Conservation (phyloP, 2,329 filamentous ascomycete species). For the Trichoderma oligosporum region DNA sequence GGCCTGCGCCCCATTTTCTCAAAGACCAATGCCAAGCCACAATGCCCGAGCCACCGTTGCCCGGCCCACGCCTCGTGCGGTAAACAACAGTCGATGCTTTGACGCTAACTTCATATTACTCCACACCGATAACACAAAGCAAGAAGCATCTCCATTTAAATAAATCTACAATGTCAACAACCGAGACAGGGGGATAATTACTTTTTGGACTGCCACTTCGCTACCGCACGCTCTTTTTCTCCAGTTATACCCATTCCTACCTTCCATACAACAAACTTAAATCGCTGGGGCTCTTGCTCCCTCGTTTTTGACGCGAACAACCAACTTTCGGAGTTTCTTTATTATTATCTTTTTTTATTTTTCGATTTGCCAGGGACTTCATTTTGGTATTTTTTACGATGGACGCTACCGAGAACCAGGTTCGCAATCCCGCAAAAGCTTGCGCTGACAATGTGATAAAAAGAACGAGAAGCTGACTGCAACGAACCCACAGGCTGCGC, state of each 20-base stretch:
- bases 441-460: not conserved
- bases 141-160: constrained; percentile 6
- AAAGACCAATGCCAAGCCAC: not conserved
- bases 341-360: not conserved
- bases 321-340: not conserved
- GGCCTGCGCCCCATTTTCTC: not conserved
- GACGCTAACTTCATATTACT: too few relatives aligned
- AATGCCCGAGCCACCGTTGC: constrained; percentile 15
- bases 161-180: constrained; percentile 14
- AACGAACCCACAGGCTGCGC: constrained; percentile 25
- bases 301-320: constrained; percentile 15
- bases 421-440: constrained; percentile 21
- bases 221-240: constrained; percentile 2
- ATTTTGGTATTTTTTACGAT: constrained; percentile 29
- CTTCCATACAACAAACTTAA: not conserved
- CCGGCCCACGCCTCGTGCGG: constrained; percentile 7
- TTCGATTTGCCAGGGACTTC: not conserved
- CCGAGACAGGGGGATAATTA: not conserved
- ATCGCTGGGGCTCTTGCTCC: constrained; percentile 5
- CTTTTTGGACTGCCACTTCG: not conserved
- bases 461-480: not conserved
- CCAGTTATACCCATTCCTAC: not conserved
- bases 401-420: constrained; percentile 33
- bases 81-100: constrained; percentile 8
- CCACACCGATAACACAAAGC: constrained; percentile 19